Conservation (phyloP, 140 eudicot genomes). For the Cichorium intybus region DNA sequence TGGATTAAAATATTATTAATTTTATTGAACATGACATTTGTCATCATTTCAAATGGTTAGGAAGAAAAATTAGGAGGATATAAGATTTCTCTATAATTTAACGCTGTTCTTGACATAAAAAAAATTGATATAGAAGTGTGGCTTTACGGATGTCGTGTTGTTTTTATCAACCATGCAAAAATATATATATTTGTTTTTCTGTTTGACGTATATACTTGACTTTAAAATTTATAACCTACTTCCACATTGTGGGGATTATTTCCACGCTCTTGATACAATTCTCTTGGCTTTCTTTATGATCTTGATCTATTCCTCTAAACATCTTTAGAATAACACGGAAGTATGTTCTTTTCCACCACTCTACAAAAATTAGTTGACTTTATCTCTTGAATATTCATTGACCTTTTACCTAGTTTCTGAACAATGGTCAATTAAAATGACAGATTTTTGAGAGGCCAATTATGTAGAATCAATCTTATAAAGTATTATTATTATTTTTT, state of each 20-base stretch:
- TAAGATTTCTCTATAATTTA: no score
- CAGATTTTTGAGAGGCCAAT: no score
- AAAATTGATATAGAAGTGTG: not conserved
- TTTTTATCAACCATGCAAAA: conserved; percentile 28
- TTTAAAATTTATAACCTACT: not conserved
- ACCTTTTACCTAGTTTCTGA: not conserved
- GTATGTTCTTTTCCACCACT: no score
- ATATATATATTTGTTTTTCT: not conserved
- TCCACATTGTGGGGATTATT: not conserved
- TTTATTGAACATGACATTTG: no score
- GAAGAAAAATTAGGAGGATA: no score
- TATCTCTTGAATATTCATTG: not conserved
- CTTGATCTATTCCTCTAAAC: not conserved
- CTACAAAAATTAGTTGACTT: not conserved
- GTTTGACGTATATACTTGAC: not conserved
- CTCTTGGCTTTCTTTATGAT: not conserved
- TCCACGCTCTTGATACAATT: not conserved
- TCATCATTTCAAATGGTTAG: no score
- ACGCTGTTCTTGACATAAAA: not conserved
- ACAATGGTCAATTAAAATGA: no score
- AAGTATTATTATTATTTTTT: no score
- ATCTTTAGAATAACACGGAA: not conserved
- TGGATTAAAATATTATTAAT: no score
- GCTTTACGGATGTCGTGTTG: conserved; percentile 10
- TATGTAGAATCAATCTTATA: no score